Evolutionary conservation across 306 rosid species (phyloP).

Genomic region (Oxytropis ochrocephala): DNA sequence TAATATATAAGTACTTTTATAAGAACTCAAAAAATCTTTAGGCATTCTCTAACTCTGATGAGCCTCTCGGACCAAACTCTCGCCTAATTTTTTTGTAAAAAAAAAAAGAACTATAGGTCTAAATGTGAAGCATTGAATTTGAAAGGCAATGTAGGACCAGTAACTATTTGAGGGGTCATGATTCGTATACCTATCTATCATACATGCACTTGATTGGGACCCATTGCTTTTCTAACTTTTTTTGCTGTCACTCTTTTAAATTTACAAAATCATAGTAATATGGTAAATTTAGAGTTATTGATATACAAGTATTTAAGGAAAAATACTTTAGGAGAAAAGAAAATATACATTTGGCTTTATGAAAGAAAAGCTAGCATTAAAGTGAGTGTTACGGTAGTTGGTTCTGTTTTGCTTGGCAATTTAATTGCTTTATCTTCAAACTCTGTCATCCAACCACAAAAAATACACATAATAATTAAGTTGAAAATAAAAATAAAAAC

Average conservation of each 20-base stretch:
- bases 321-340: slow-evolving; percentile 10
- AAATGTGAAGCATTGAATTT: slow-evolving; percentile 19
- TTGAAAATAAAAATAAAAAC: slow-evolving; percentile 23
- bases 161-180: slow-evolving; percentile 15
- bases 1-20: too few species aligned
- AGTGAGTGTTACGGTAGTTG: slow-evolving; percentile 81
- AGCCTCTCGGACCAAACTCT: too few species aligned
- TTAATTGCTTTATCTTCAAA: slow-evolving; percentile 86
- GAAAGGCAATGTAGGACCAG: slow-evolving; percentile 30
- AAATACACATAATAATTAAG: slow-evolving; percentile 16
- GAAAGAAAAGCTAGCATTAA: slow-evolving; percentile 31
- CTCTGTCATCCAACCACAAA: slow-evolving; percentile 82
- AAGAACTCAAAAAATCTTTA: too few species aligned
- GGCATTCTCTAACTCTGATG: too few species aligned
- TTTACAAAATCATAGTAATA: background rate
- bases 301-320: background rate
- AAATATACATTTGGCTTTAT: background rate
- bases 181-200: slow-evolving; percentile 30
- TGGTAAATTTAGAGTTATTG: background rate
- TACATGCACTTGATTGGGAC: slow-evolving; percentile 37
- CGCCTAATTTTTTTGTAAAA: too few species aligned
- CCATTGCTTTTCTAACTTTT: slow-evolving; percentile 11
- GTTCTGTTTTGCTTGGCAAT: slow-evolving; percentile 52
- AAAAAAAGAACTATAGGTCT: too few species aligned
- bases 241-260: background rate